phyloP scores from a whole-genome alignment of 2,329 filamentous ascomycete species.

The Rutstroemia sp. region DNA sequence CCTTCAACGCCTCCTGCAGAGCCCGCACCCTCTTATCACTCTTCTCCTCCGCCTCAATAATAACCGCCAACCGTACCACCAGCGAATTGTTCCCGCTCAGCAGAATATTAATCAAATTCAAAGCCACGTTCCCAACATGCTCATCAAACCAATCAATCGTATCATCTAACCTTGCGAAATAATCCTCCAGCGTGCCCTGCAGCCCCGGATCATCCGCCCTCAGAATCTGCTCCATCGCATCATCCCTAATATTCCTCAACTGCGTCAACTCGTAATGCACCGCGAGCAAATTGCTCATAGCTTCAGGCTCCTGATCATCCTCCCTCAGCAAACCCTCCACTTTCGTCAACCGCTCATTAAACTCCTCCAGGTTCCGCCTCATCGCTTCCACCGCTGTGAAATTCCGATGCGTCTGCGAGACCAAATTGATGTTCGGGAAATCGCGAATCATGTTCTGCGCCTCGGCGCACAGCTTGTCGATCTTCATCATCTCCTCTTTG shows the following conservation, averaged over 20 bases:
- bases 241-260: slow-evolving; percentile 87
- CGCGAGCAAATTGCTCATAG: slow-evolving; percentile 83
- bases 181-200: slow-evolving; percentile 78
- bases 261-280: slow-evolving; percentile 90
- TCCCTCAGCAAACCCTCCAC: slow-evolving; percentile 73
- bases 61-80: slow-evolving; percentile 82
- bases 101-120: slow-evolving; percentile 84
- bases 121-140: slow-evolving; percentile 79
- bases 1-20: slow-evolving; percentile 86
- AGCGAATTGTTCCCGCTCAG: slow-evolving; percentile 80
- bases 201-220: slow-evolving; percentile 65
- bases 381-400: slow-evolving; percentile 92
- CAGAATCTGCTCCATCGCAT: slow-evolving; percentile 93
- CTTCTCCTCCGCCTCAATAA: slow-evolving; percentile 94
- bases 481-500: slow-evolving; percentile 98
- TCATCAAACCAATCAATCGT: slow-evolving; percentile 94
- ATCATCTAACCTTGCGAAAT: slow-evolving; percentile 79
- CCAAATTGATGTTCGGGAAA: slow-evolving; percentile 85
- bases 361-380: slow-evolving; percentile 82
- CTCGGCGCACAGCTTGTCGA: slow-evolving; percentile 94
- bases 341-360: slow-evolving; percentile 67
- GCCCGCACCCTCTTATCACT: slow-evolving; percentile 88
- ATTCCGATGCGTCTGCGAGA: slow-evolving; percentile 92
- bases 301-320: slow-evolving; percentile 79
- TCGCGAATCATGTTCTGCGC: slow-evolving; percentile 96